Evolutionary conservation across 768 basidiomycete species (phyloP).

Genomic region (Agrocybe chaxingu): DNA sequence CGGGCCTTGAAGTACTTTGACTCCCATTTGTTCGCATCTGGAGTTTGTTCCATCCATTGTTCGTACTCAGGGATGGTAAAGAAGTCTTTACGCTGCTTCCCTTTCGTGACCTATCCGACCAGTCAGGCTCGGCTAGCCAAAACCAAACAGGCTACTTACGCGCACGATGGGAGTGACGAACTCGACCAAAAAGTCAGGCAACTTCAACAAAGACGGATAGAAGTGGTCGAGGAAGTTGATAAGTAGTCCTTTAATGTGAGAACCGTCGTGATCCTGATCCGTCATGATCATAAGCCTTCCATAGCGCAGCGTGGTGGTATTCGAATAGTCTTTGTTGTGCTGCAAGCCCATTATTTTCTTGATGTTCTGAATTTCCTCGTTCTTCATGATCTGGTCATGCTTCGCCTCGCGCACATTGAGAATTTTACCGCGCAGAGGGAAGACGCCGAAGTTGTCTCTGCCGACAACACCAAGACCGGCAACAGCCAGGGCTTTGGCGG

Average conservation of each 20-base stretch:
- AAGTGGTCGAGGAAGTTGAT: slow-evolving; percentile 98
- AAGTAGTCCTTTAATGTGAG: slow-evolving; percentile 99
- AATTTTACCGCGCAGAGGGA: slow-evolving; percentile 94
- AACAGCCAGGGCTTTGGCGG: slow-evolving; percentile 94
- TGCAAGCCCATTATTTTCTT: slow-evolving; percentile 98
- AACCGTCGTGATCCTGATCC: slow-evolving; percentile 99
- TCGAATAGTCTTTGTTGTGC: slow-evolving; percentile 86
- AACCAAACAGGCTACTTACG: slow-evolving; percentile 39
- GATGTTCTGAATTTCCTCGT: slow-evolving; percentile 94
- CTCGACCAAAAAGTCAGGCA: slow-evolving; percentile 92
- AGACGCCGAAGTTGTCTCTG: slow-evolving; percentile 95
- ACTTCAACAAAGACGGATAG: slow-evolving; percentile 88
- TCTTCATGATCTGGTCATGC: slow-evolving; percentile 97
- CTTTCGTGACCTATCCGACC: slow-evolving; percentile 63
- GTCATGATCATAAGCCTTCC: slow-evolving; percentile 99
- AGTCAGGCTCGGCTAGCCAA: neutral
- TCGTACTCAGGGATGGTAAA: slow-evolving; percentile 98
- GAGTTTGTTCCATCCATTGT: slow-evolving; percentile 80
- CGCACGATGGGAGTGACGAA: slow-evolving; percentile 98
- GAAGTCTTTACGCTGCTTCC: slow-evolving; percentile 77
- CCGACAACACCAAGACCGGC: slow-evolving; percentile 94
- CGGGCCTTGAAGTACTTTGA: slow-evolving; percentile 96
- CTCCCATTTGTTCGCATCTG: slow-evolving; percentile 77
- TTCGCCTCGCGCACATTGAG: slow-evolving; percentile 96
- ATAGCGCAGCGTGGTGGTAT: slow-evolving; percentile 71